These are phyloP conservation scores for Hypoxylon fuscum DNA, from an alignment of 495 filamentous ascomycete genomes.

Conservation along the genomic window DNA sequence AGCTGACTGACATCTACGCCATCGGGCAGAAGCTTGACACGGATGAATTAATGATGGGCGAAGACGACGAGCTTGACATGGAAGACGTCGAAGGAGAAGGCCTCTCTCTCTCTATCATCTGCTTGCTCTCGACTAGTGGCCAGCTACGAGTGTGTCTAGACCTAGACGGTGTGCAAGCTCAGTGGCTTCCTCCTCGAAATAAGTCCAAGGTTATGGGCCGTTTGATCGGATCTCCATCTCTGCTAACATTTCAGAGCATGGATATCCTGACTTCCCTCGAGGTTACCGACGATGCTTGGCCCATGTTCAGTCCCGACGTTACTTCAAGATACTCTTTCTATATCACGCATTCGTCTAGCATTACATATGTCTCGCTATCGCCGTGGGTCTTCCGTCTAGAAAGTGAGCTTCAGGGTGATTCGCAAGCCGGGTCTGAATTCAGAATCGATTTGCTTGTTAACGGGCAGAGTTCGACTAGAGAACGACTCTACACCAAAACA, in stretches of 20 bases:
- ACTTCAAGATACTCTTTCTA: conserved; percentile 81
- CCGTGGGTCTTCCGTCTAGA: conserved; percentile 82
- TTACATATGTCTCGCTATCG: conserved; percentile 74
- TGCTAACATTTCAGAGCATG: conserved; percentile 64
- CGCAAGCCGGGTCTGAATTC: conserved; percentile 73
- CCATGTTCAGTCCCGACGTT: conserved; percentile 76
- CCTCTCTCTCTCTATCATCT: conserved; percentile 76
- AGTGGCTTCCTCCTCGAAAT: conserved; percentile 76
- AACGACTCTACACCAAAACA: conserved; percentile 63
- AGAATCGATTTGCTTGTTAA: conserved; percentile 75
- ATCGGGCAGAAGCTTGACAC: conserved; percentile 64
- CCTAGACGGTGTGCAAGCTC: conserved; percentile 79
- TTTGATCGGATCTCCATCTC: conserved; percentile 43
- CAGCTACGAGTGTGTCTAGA: conserved; percentile 82
- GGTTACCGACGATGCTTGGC: conserved; percentile 66
- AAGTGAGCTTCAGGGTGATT: conserved; percentile 72
- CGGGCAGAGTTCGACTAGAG: conserved; percentile 66
- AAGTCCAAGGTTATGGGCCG: conserved; percentile 54
- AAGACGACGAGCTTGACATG: conserved; percentile 62
- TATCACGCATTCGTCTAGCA: conserved; percentile 74
- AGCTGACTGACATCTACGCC: conserved; percentile 63
- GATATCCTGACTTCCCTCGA: conserved; percentile 66
- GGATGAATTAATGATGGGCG: conserved; percentile 68
- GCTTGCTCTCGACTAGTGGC: conserved; percentile 75
- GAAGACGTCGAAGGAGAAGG: conserved; percentile 69